Base-by-base conservation (phyloP, 805 yeast species). In the Suhomyces sp. region DNA sequence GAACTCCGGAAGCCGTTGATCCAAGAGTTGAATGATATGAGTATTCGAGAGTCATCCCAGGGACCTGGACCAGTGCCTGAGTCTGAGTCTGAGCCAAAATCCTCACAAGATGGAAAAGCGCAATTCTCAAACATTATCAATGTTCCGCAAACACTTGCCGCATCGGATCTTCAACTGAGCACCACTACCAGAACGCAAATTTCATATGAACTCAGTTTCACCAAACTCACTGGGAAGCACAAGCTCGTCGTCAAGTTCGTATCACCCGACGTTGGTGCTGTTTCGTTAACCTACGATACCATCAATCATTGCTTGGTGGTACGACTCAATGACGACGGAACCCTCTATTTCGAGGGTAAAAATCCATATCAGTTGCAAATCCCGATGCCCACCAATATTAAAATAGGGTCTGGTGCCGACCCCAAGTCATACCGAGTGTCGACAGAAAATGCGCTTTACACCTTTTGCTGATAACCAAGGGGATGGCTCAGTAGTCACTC, bases 21-120 rank as follows among this genome's bases (percentile, higher is more conserved):
- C 26, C 71, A 78, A 50, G 87, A 79, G 40, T 68, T 81, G 10
- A 63, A 58, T 14, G 67, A 27, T 7, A 35, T 35, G 40, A 31
- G 24, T 8, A 39, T 26, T 20, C 27, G 16, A n/a, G 20, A n/a
- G 16, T 9, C 33, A 11, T 10, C 19, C 19, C 5, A 12, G 15
- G 6, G 6, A 14, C 6, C 12, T 5, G 18, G 9, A 14, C 5
- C 15, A 25, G 7, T 11, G 12, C 12, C 8, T 6, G 6, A 14
- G 6, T 11, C 25, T 11, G 22, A 20, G 10, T 8, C 26, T 13
- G 33, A 30, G 18, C 19, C 16, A 12, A 30, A 30, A 16, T 11
- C 22, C 10, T 8, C 7, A 20, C 22, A 20, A 20, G 22, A 20
- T 20, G 7, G 7, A 10, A 20, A 23, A 23, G n/a, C n/a, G n/a